Conservation (phyloP, 2,329 filamentous ascomycete genomes). For the Pseudogymnoascus sp. region DNA sequence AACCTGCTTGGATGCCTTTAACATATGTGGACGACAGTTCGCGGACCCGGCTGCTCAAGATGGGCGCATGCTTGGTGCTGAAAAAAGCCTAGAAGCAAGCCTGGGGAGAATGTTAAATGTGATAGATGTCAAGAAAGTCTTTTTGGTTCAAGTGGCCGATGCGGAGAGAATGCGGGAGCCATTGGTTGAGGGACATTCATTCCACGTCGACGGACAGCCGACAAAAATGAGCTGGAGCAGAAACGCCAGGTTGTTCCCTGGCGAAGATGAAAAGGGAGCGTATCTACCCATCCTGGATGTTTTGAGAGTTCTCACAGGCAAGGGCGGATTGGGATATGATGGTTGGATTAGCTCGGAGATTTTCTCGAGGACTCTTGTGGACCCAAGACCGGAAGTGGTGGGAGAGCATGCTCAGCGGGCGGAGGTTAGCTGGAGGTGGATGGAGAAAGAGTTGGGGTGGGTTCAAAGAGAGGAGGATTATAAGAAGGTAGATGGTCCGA, state of each 20-base stretch:
- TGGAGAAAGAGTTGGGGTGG: constrained; percentile 25
- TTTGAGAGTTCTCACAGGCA: constrained; percentile 40
- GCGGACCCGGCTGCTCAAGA: constrained; percentile 52
- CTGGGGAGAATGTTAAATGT: constrained; percentile 19
- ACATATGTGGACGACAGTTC: constrained; percentile 64
- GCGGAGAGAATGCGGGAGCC: constrained; percentile 55
- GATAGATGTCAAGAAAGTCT: constrained; percentile 40
- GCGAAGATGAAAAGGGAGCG: constrained; percentile 42
- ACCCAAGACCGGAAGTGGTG: constrained; percentile 37
- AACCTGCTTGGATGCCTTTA: constrained; percentile 70
- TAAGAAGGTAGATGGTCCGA: constrained; percentile 25
- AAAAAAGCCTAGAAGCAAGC: constrained; percentile 38
- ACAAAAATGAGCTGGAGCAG: constrained; percentile 70
- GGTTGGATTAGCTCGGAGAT: constrained; percentile 56
- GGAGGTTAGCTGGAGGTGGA: constrained; percentile 42
- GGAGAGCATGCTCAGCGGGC: constrained; percentile 45
- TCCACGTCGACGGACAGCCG: constrained; percentile 50
- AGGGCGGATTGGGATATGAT: constrained; percentile 46
- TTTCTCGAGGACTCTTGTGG: constrained; percentile 45
- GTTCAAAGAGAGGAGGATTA: background rate
- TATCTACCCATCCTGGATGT: constrained; percentile 52
- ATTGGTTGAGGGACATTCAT: constrained; percentile 48
- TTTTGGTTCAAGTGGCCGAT: constrained; percentile 71
- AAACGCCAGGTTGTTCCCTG: constrained; percentile 59
- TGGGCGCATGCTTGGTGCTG: constrained; percentile 20